A percentile compares a stretch with the other conserved stretches of the same genome.
Conservation (phyloP, 179 eudicot genomes). For the Beta lomatogona region DNA sequence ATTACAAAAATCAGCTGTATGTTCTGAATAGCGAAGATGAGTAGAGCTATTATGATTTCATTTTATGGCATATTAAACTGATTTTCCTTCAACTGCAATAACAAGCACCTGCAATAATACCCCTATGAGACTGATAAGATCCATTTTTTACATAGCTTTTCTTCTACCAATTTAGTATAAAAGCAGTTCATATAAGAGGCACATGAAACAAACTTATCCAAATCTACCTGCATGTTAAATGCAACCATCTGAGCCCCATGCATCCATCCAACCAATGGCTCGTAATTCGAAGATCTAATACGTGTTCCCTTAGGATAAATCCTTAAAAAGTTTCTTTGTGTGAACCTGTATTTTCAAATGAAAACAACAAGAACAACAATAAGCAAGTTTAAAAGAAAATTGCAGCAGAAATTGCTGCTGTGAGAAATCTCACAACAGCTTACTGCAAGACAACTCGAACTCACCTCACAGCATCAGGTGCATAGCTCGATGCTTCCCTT, state of each 20-base stretch:
- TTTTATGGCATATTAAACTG: too few species aligned
- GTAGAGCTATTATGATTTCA: too few species aligned
- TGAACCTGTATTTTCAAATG: slow-evolving; percentile 40
- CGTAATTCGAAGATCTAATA: slow-evolving; percentile 48
- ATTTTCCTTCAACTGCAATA: too few species aligned
- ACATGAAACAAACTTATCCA: neutral
- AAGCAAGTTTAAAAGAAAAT: neutral
- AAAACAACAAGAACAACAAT: slow-evolving; percentile 4
- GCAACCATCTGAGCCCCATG: slow-evolving; percentile 76
- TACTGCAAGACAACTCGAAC: neutral
- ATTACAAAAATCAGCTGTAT: too few species aligned
- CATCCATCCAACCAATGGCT: slow-evolving; percentile 50
- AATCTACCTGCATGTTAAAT: slow-evolving; percentile 61
- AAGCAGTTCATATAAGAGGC: too few species aligned
- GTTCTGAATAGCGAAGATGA: too few species aligned
- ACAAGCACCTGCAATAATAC: too few species aligned
- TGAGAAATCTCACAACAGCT: neutral
- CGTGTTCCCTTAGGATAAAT: slow-evolving; percentile 62
- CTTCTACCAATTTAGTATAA: too few species aligned
- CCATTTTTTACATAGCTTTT: too few species aligned
- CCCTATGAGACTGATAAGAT: too few species aligned
- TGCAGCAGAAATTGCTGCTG: neutral
- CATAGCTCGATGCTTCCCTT: slow-evolving; percentile 43
- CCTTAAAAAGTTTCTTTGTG: slow-evolving; percentile 55
- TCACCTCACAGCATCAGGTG: slow-evolving; percentile 62